These are phyloP conservation scores for Salvia splendens DNA, from an alignment of 257 asterid genomes.

Conservation along the genomic window DNA sequence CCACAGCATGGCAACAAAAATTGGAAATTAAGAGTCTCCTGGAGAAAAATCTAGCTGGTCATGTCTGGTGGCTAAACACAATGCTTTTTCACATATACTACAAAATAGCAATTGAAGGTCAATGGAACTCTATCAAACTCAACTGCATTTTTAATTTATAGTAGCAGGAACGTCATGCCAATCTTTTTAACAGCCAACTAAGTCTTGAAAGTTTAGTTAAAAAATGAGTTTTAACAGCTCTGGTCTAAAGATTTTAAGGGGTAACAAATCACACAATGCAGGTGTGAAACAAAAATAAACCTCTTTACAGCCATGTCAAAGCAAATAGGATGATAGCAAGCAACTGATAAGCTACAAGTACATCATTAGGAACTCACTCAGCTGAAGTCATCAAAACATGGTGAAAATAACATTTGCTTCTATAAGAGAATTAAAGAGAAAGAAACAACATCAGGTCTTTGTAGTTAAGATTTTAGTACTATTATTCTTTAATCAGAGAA, in stretches of 20 bases:
- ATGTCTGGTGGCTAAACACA: not conserved
- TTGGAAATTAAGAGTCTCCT: not conserved
- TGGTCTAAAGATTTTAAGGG: not conserved
- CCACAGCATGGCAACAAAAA: not conserved
- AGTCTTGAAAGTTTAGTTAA: not conserved
- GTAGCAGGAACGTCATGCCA: not conserved
- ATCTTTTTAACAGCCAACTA: not conserved
- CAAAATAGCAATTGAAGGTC: conserved; percentile 5
- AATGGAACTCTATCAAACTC: conserved; percentile 7
- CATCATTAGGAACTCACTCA: not conserved
- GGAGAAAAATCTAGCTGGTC: not conserved
- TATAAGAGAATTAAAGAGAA: conserved; percentile 3
- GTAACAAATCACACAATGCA: conserved; percentile 3
- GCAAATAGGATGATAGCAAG: not conserved
- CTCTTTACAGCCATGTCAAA: conserved; percentile 4
- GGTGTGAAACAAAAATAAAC: not conserved
- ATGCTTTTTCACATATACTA: not conserved
- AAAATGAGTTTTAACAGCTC: not conserved
- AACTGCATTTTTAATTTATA: not conserved
- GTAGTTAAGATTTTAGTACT: not conserved
- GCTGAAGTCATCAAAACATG: not conserved
- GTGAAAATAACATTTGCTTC: not conserved
- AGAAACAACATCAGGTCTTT: not conserved
- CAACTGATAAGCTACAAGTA: conserved; percentile 1
- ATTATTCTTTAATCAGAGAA: not conserved